Evolutionary conservation across 345 rosid species (phyloP), one percentile per base, ranked within the genome.

Genomic region (Lenwebbia sp.): DNA sequence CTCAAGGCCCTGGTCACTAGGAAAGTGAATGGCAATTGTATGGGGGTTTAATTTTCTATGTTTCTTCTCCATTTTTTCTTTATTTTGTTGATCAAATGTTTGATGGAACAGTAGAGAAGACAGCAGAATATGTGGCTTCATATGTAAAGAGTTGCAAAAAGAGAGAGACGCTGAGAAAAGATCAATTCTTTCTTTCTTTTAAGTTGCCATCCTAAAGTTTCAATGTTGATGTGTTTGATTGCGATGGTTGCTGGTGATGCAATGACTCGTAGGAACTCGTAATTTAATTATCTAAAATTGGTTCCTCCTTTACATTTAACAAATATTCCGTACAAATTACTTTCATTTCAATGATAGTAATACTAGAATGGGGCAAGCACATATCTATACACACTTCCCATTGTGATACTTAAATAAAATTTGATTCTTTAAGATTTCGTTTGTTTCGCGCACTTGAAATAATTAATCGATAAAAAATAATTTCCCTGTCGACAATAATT

Each of bases 1-100:
- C 93, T 25, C 62, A 17, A 83, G 92, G 93, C 50, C 92, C 89
- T 56, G 92, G 92, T 51, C 92, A 90, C 86, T 90, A 70, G 26
- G 78, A 37, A 65, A 65, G 75, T 15, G 75, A 62, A 62, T 62
- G 75, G 78, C 78, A 70, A 33, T 70, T 1, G 21, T 70, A 19
- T 5, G 10, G 47, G 47, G 13, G 47, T 37, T 70, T 70, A 15
- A 25, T 70, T 37, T 70, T 19, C 81, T 37, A 37, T 41, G 81
- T 37, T 37, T 37, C 47, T 37, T 37, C 47, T 5, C 44, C 76
- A 65, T 33, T 65, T 65, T 28, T 28, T 13, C 15, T 5, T 30
- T 30, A 0, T 33, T 33, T 70, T 19, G 44, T 70, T 33, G 4
- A 19, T 65, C 3, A 37, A 41, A 33, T 22, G 81, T 19, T 70